Evolutionary conservation across 108 stramenopile genomes (phyloP), one percentile per base, ranked within the genome.

Genomic region (Nitzschia sp.): DNA sequence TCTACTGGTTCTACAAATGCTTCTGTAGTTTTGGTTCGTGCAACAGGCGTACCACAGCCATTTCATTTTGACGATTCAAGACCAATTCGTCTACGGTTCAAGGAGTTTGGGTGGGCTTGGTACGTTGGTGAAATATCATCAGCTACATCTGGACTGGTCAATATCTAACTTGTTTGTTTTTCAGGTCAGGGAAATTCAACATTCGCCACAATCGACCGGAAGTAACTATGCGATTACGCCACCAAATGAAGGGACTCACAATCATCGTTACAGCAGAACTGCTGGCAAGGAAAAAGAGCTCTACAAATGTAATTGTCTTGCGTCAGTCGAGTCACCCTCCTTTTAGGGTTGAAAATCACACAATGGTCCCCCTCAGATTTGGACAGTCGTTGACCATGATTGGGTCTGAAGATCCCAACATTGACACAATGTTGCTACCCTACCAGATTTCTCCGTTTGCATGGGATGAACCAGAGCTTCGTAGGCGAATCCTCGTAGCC

Each of bases 61-160:
- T 83, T 85, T 26, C 87, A 88, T 52, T 82, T 88, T 70, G 81
- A 88, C 34, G 87, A 85, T 51, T 72, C 73, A n/a, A 58, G 71
- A 20, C 58, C 68, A 15, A 73, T 88, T 24, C 71, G 79, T 10
- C 70, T 88, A 39, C 71, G 87, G 29, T 85, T 85, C 22, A 88
- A 78, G 41, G 84, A 85, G 50, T 81, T 80, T 63, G 87, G 82
- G 12, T 88, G 83, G 83, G 26, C 51, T 8, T 88, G 81, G 80
- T 62, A 62, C 42, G 61, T 62, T 24, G 22, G n/a, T n/a, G n/a
- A n/a, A n/a, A n/a, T n/a, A n/a, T n/a, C n/a, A n/a, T n/a, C n/a
- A n/a, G n/a, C n/a, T n/a, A n/a, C n/a, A n/a, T n/a, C n/a, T n/a
- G n/a, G n/a, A n/a, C n/a, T n/a, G n/a, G n/a, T n/a, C n/a, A n/a